Evolutionary conservation across 495 filamentous ascomycete species (phyloP), one percentile per base, ranked within the genome.

Genomic region (Tuber brumale): DNA sequence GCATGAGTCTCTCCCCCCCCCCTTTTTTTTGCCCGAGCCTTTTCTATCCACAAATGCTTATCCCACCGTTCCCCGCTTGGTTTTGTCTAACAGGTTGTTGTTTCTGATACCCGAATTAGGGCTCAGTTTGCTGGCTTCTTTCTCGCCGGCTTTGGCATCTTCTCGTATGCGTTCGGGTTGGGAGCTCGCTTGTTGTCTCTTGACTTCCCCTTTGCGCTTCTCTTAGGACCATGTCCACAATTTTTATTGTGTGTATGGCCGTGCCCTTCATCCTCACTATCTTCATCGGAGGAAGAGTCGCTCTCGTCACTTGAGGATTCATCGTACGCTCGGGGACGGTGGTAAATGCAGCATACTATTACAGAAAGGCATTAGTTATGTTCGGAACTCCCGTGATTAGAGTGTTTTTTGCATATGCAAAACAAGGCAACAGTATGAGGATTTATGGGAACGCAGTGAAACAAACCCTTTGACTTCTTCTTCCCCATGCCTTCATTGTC

Each of bases 341-440:
- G 94, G 86, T 97, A 99, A 83, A 98, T 98, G 84, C 95, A 99
- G 88, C 95, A 99, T 37, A 98, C 96, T 97, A 80, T 69, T 46
- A 66, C 48, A 14, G 51, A 70, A 39, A 27, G 57, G 48, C 21
- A 42, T 76, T 72, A 81, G 45, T 35, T 57, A 16, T 79, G 69
- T 70, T 76, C 44, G 4, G 16, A 66, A 16, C 57, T 31, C n/a
- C 51, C 51, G 14, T 61, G 5, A 16, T 16, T 61, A 61, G 14
- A 51, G 69, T 70, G 35, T 70, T 44, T 37, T 42, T 66, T 66
- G 57, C 27, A 66, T 27, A 35, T 66, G 57, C 27, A 19, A 18
- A 18, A 7, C 57, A 19, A 35, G 70, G 46, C 21, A 69, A 43
- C 41, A 35, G 21, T 14, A 16, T 48, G 48, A 37, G 72, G 48